Percentiles rank a stretch among this genome's conserved stretches.
Evolutionary conservation across 2,329 filamentous ascomycete species (phyloP).

Genomic region (Verticillium klebahnii): DNA sequence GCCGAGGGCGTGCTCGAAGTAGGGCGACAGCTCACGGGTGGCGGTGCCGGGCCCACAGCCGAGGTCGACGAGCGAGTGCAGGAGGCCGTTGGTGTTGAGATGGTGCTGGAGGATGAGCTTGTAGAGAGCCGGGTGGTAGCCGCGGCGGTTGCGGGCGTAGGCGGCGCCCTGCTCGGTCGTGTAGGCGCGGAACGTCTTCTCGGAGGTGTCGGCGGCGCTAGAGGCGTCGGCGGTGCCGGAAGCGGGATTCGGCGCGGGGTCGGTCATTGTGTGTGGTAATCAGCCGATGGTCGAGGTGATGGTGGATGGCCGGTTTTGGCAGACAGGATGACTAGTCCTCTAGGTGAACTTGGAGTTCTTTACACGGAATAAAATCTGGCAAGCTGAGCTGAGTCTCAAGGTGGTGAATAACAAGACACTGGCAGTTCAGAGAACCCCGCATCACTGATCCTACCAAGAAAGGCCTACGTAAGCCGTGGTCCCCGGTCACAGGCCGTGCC

Average conservation of each 20-base stretch:
- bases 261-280: neutral
- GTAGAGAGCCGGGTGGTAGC: slow-evolving; percentile 43
- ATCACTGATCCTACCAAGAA: neutral
- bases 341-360: neutral
- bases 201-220: neutral
- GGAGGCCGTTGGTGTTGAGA: slow-evolving; percentile 34
- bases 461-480: neutral
- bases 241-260: neutral
- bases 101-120: slow-evolving; percentile 41
- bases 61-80: slow-evolving; percentile 43
- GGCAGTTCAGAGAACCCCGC: neutral
- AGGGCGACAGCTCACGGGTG: slow-evolving; percentile 35
- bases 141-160: slow-evolving; percentile 36
- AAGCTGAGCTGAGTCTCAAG: too few relatives aligned
- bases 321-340: neutral
- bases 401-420: too few relatives aligned
- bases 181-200: slow-evolving; percentile 40
- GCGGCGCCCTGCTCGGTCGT: slow-evolving; percentile 33
- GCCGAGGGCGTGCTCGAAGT: slow-evolving; percentile 42
- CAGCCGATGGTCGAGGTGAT: neutral
- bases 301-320: neutral
- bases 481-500: neutral
- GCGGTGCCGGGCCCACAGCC: slow-evolving; percentile 54
- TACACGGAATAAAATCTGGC: too few relatives aligned
- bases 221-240: neutral